Base-by-base conservation (phyloP, 169 alveolate genomes). In the Theileria parva region DNA sequence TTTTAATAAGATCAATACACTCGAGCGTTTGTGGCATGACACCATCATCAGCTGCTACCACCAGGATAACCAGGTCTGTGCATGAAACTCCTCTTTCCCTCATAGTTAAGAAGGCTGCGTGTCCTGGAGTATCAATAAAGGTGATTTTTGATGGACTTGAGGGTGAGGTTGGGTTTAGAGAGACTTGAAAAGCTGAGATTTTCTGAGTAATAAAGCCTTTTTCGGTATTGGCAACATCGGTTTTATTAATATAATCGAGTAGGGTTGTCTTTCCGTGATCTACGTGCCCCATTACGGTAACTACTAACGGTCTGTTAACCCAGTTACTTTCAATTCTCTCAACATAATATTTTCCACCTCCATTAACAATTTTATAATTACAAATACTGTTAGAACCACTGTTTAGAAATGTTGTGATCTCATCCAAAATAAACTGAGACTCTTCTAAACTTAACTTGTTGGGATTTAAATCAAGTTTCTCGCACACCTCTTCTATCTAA, bases 201-300 rank as follows among this genome's bases (percentile, higher is more conserved):
- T 94, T 92, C 89, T 97, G 95, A 4, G 99, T 97, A 2, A 97
- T 97, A 15, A 95, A 94, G n/a, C 98, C 98, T 37, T 89, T 92
- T 78, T 95, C 98, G 15, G 76, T 71, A 0, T 86, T 70, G 5
- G 93, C 97, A 34, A 94, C 92, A 71, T 92, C 91, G 0, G 93
- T 83, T 44, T 79, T 75, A 61, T 89, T 68, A 28, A 91, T 67
- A 25, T 74, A 48, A 81, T 95, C 98, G 23, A 97, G 89, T 50
- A 97, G 88, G 28, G 98, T 96, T 19, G 99, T 97, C 87, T 97
- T 97, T 39, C 99, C 99, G 78, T 96, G 99, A 81, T 97, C 99
- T 13, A 97, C 99, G 89, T 97, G 99, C 0, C 99, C 99, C 93
- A 97, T 93, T 12, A 97, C 93, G 12, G 99, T 94, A 2, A 97